Evolutionary conservation across 2,329 filamentous ascomycete genomes (phyloP).

Genomic region (Penicillium janthinellum): DNA sequence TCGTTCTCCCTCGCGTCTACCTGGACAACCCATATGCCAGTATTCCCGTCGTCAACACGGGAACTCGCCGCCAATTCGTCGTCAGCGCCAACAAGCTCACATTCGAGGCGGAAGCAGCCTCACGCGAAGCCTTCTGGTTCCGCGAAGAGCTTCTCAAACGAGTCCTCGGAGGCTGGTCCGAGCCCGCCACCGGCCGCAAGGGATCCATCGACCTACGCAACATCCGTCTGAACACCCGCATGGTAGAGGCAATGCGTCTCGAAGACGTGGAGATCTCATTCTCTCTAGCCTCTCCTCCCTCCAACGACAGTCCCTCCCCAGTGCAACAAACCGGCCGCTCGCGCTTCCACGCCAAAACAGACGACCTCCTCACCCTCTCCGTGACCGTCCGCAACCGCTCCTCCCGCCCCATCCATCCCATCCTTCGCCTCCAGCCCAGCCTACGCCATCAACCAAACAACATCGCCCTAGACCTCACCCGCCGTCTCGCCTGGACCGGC

Average conservation of each 20-base stretch:
- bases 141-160: slow-evolving; percentile 75
- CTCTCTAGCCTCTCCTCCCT: slow-evolving; percentile 36
- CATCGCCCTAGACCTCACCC: slow-evolving; percentile 76
- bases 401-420: slow-evolving; percentile 64
- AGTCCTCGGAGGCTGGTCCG: slow-evolving; percentile 72
- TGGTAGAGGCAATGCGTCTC: slow-evolving; percentile 80
- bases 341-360: slow-evolving; percentile 53
- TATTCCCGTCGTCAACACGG: slow-evolving; percentile 78
- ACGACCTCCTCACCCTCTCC: slow-evolving; percentile 69
- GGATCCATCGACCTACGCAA: slow-evolving; percentile 76
- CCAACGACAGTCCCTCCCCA: slow-evolving; percentile 15
- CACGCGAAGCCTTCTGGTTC: slow-evolving; percentile 88
- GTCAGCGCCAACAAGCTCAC: slow-evolving; percentile 78
- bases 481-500: slow-evolving; percentile 83
- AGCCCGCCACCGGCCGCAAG: slow-evolving; percentile 57
- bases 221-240: slow-evolving; percentile 71
- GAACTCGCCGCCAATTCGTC: slow-evolving; percentile 87
- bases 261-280: slow-evolving; percentile 73
- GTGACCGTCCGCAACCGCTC: slow-evolving; percentile 77
- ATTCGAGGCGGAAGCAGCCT: slow-evolving; percentile 75
- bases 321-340: slow-evolving; percentile 47
- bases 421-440: slow-evolving; percentile 75
- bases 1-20: slow-evolving; percentile 75
- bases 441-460: slow-evolving; percentile 72
- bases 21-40: slow-evolving; percentile 74